phyloP scores from a whole-genome alignment of 2,329 filamentous ascomycete genomes.

The Diaporthe nobilis region DNA sequence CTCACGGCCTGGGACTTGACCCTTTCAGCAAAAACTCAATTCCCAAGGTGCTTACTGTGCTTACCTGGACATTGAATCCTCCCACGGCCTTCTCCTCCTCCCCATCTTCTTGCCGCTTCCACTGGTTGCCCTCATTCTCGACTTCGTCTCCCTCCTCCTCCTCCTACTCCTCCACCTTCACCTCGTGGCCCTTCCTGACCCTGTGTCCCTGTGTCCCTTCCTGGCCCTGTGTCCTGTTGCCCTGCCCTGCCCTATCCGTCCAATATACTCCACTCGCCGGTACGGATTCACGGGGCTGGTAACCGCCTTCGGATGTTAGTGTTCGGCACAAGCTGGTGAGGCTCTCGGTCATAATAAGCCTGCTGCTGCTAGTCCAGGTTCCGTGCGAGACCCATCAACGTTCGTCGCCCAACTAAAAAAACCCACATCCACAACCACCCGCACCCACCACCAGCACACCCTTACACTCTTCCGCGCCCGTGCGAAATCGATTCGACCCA shows the following conservation, averaged over 20 bases:
- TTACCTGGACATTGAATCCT: conserved; percentile 22
- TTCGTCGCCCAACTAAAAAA: conserved; percentile 34
- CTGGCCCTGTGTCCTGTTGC: background rate
- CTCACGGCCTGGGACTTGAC: conserved; percentile 10
- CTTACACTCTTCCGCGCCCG: conserved; percentile 25
- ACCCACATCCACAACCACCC: conserved; percentile 28
- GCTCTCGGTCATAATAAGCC: conserved; percentile 29
- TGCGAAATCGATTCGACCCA: conserved; percentile 33
- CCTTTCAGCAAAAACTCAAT: conserved; percentile 11
- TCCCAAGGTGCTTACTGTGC: conserved; percentile 33
- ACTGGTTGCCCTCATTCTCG: background rate
- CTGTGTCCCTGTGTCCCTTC: background rate
- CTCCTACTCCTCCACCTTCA: background rate
- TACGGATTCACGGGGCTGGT: conserved; percentile 29
- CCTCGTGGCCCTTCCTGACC: background rate
- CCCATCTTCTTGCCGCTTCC: background rate
- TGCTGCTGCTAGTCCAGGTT: conserved; percentile 30
- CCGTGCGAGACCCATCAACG: conserved; percentile 34
- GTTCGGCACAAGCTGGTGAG: conserved; percentile 27
- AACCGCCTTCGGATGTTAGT: conserved; percentile 32
- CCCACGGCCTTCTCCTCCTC: background rate
- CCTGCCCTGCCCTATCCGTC: conserved; percentile 28
- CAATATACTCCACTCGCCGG: conserved; percentile 10
- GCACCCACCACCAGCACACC: conserved; percentile 29
- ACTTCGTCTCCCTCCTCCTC: background rate